A percentile compares a stretch with the other conserved stretches of the same genome.
phyloP scores from a whole-genome alignment of 2,329 filamentous ascomycete genomes.

The Aspergillus sp. region DNA sequence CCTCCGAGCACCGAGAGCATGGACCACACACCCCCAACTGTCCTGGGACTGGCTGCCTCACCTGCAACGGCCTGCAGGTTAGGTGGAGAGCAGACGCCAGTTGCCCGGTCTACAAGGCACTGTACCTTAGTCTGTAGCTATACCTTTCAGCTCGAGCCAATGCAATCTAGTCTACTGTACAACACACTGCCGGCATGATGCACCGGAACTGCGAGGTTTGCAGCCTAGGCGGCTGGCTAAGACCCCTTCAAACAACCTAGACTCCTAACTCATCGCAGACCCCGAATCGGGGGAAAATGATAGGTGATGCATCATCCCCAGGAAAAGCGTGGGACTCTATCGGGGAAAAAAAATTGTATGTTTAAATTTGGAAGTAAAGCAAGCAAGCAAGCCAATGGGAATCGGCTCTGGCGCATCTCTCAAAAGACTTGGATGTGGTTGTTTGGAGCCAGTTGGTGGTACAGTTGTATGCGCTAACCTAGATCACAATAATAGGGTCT shows the following conservation, averaged over 20 bases:
- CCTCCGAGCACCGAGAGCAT: constrained; percentile 11
- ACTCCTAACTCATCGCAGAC: background rate
- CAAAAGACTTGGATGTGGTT: constrained; percentile 18
- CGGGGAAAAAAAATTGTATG: background rate
- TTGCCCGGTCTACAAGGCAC: constrained; percentile 12
- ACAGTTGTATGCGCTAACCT: constrained; percentile 9
- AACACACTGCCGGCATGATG: constrained; percentile 11
- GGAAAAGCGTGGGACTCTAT: background rate
- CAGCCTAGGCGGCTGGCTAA: constrained; percentile 12
- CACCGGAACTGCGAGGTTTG: constrained; percentile 15
- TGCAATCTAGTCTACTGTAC: constrained; percentile 1
- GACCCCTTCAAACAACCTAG: constrained; percentile 9
- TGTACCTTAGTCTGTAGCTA: constrained; percentile 9
- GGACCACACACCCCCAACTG: constrained; percentile 21
- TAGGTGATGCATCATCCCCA: background rate
- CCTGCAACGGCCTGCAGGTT: constrained; percentile 17
- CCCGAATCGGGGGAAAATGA: background rate
- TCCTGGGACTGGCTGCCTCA: constrained; percentile 25
- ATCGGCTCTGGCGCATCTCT: background rate
- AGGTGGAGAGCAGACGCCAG: constrained; percentile 14
- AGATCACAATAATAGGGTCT: background rate
- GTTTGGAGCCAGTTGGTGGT: constrained; percentile 27
- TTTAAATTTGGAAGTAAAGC: background rate
- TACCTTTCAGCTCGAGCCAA: constrained; percentile 2
- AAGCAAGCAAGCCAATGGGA: background rate